Percentiles rank a stretch among this genome's conserved stretches.
Evolutionary conservation across 2,329 filamentous ascomycete species (phyloP).

Genomic region (Ascochyta koolunga): DNA sequence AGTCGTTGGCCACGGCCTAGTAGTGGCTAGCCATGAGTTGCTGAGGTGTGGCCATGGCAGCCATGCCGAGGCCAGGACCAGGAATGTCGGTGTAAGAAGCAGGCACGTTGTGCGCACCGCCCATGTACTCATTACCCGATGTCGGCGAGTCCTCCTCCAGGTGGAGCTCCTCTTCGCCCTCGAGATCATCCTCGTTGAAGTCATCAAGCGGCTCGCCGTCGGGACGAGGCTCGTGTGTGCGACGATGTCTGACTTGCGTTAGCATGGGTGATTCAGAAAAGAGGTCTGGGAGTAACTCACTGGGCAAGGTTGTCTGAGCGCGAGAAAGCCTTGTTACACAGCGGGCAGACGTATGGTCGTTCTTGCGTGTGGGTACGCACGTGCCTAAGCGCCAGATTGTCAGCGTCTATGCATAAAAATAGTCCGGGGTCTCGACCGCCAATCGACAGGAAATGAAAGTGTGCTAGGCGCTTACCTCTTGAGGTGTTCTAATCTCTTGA

Average conservation of each 20-base stretch:
- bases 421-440: conserved; percentile 13
- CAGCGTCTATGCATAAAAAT: conserved; percentile 54
- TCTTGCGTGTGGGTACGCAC: conserved; percentile 99
- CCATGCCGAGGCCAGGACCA: conserved; percentile 41
- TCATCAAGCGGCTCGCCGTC: conserved; percentile 66
- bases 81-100: conserved; percentile 45
- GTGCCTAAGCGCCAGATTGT: conserved; percentile 70
- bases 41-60: conserved; percentile 51
- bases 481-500: conserved; percentile 98
- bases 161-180: conserved; percentile 85
- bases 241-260: conserved; percentile 64
- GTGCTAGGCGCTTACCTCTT: conserved; percentile 79
- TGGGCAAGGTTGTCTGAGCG: conserved; percentile 98
- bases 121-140: conserved; percentile 68
- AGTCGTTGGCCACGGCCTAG: conserved; percentile 29
- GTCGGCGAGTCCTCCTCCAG: conserved; percentile 79
- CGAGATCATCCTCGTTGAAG: conserved; percentile 82
- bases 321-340: conserved; percentile 99
- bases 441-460: conserved; percentile 29
- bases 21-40: conserved; percentile 54
- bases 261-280: conserved; percentile 25
- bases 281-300: conserved; percentile 59
- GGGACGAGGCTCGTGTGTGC: conserved; percentile 79
- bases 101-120: conserved; percentile 35
- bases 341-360: conserved; percentile 94